Conservation (phyloP, 768 basidiomycete genomes). For the Gloeostereum incarnatum region DNA sequence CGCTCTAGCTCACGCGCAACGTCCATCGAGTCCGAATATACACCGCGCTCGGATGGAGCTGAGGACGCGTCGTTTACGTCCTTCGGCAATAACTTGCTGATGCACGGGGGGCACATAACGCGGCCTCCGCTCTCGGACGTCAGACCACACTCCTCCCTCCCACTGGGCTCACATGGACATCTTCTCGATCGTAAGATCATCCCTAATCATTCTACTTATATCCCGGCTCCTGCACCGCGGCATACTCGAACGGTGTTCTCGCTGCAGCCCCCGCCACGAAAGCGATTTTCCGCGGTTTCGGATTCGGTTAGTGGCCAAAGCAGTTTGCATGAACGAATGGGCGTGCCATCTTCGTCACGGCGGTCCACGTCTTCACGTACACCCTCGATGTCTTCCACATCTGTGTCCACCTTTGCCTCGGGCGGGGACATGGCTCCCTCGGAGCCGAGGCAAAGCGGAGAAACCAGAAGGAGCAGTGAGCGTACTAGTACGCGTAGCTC, state of each 20-base stretch:
- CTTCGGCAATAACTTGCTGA: too few species aligned
- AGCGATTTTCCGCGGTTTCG: slow-evolving; percentile 5
- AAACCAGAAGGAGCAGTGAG: slow-evolving; percentile 22
- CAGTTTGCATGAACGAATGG: not conserved
- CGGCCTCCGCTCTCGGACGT: too few species aligned
- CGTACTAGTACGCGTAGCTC: too few species aligned
- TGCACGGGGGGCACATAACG: too few species aligned
- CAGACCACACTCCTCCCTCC: too few species aligned
- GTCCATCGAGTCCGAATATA: slow-evolving; percentile 32
- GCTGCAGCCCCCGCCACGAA: slow-evolving; percentile 23
- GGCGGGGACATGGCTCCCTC: slow-evolving; percentile 17
- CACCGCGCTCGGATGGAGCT: too few species aligned
- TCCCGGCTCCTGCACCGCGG: too few species aligned
- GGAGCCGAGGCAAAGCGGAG: slow-evolving; percentile 23
- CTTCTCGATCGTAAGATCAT: too few species aligned
- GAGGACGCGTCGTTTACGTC: too few species aligned
- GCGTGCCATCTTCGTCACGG: slow-evolving; percentile 5
- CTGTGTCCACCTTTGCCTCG: slow-evolving; percentile 36
- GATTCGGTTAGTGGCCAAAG: not conserved
- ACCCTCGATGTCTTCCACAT: slow-evolving; percentile 23
- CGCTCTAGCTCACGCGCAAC: slow-evolving; percentile 46
- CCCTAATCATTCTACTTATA: too few species aligned
- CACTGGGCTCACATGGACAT: too few species aligned
- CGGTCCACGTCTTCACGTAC: not conserved
- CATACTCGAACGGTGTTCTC: too few species aligned